Conservation (phyloP, 805 yeast genomes). For the Wickerhamomyces mucosus region DNA sequence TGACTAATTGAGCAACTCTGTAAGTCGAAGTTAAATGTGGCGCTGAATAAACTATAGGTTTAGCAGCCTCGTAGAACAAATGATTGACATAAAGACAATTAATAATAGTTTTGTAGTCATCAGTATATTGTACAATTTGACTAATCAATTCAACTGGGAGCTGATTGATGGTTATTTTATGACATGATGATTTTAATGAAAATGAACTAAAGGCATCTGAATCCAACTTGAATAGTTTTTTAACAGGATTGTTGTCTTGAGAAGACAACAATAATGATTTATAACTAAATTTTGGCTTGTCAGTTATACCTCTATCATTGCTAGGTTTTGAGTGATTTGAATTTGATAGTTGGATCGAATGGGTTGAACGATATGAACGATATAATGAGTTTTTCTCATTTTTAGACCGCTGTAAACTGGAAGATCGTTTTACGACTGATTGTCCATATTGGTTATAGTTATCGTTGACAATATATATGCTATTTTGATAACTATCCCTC, state of each 20-base stretch:
- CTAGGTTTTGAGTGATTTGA: slow-evolving; percentile 1
- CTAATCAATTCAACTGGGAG: slow-evolving; percentile 26
- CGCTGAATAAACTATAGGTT: slow-evolving; percentile 42
- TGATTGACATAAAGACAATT: slow-evolving; percentile 41
- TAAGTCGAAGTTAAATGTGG: slow-evolving; percentile 62
- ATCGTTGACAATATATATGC: slow-evolving; percentile 25
- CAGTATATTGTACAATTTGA: slow-evolving; percentile 18
- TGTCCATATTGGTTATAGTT: slow-evolving; percentile 30
- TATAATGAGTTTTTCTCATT: neutral
- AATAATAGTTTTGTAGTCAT: slow-evolving; percentile 32
- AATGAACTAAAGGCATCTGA: slow-evolving; percentile 23
- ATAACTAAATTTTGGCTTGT: slow-evolving; percentile 13
- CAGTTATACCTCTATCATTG: neutral
- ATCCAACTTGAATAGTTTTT: slow-evolving; percentile 22
- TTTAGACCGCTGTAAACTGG: slow-evolving; percentile 1
- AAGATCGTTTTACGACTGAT: slow-evolving; percentile 18
- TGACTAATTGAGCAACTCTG: slow-evolving; percentile 71
- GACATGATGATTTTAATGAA: slow-evolving; percentile 14
- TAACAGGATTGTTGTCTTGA: slow-evolving; percentile 13
- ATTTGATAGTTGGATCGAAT: neutral
- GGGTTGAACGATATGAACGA: too few relatives aligned
- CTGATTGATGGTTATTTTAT: slow-evolving; percentile 15
- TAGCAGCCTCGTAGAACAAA: slow-evolving; percentile 40
- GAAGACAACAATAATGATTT: slow-evolving; percentile 9
- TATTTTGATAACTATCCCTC: neutral